Evolutionary conservation across 2,329 filamentous ascomycete genomes (phyloP).

Genomic region (Xylaria sp.): DNA sequence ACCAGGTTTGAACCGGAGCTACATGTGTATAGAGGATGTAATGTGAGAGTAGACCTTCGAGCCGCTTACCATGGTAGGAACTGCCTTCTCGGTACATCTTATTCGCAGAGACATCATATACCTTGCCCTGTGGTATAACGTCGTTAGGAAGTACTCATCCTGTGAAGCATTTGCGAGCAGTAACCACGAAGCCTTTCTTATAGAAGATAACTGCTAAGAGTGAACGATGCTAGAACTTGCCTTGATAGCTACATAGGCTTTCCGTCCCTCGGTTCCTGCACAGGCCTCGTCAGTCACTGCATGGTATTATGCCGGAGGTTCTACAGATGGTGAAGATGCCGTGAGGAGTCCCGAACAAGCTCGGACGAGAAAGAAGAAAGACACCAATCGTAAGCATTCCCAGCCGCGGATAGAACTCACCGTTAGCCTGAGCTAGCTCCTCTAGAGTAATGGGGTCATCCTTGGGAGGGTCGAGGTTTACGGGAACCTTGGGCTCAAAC

Average conservation of each 20-base stretch:
- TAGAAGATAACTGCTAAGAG: conserved; percentile 24
- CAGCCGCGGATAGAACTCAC: conserved; percentile 46
- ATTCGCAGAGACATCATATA: conserved; percentile 93
- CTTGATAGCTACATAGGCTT: conserved; percentile 67
- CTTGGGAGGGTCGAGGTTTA: conserved; percentile 77
- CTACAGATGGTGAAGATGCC: too few species aligned
- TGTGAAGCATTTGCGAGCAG: not conserved
- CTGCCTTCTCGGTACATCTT: conserved; percentile 77
- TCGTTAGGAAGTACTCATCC: not conserved
- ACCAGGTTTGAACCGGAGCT: not conserved
- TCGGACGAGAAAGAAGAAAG: not conserved
- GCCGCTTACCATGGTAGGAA: conserved; percentile 70
- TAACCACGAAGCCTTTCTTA: conserved; percentile 21
- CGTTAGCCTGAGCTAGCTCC: conserved; percentile 74
- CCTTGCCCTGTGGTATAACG: conserved; percentile 61
- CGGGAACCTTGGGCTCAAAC: conserved; percentile 73
- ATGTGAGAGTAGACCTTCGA: not conserved
- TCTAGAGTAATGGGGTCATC: conserved; percentile 78
- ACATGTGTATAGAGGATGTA: not conserved
- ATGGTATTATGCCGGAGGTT: too few species aligned
- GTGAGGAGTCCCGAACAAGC: not conserved
- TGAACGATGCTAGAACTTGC: conserved; percentile 34
- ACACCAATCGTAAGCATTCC: not conserved
- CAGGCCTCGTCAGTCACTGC: conserved; percentile 6
- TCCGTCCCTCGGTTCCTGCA: conserved; percentile 59